Evolutionary conservation across 2,329 filamentous ascomycete genomes (phyloP).

Genomic region (Microdochium bolleyi): DNA sequence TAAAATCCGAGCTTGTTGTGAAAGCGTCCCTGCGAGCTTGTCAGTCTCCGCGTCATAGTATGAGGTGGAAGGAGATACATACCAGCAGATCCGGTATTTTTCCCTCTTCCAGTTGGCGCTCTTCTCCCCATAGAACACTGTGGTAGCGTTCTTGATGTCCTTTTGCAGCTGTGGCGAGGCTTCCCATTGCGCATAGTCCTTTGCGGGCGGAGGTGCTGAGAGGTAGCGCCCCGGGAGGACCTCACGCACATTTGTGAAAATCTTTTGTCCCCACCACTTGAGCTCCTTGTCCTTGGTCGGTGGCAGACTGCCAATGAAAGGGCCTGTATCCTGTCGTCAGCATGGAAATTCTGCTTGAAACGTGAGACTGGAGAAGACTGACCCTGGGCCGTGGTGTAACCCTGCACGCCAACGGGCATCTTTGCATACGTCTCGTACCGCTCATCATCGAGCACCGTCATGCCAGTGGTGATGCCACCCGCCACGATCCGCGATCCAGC

Average conservation of each 20-base stretch:
- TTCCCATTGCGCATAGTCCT: constrained; percentile 43
- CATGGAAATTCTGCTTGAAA: constrained; percentile 16
- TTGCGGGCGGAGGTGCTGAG: constrained; percentile 45
- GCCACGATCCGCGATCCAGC: constrained; percentile 48
- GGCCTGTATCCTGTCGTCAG: constrained; percentile 28
- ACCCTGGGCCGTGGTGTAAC: constrained; percentile 31
- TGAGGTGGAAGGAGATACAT: neutral
- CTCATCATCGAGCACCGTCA: constrained; percentile 41
- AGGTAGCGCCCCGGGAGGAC: constrained; percentile 42
- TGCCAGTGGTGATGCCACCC: constrained; percentile 50
- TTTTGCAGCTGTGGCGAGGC: neutral
- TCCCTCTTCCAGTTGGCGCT: neutral
- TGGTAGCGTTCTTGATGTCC: neutral
- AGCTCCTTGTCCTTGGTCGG: constrained; percentile 39
- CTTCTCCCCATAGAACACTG: neutral
- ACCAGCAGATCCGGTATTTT: constrained; percentile 1
- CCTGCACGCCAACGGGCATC: constrained; percentile 38
- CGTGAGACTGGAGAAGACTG: constrained; percentile 18
- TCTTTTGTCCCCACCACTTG: constrained; percentile 53
- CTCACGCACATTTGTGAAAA: constrained; percentile 46
- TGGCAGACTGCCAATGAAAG: constrained; percentile 48
- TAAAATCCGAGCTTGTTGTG: constrained; percentile 51
- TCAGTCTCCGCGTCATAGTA: neutral
- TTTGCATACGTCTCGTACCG: constrained; percentile 34
- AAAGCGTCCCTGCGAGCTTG: constrained; percentile 50